Conservation (phyloP, 2,329 filamentous ascomycete species). For the Colletotrichum tanaceti region DNA sequence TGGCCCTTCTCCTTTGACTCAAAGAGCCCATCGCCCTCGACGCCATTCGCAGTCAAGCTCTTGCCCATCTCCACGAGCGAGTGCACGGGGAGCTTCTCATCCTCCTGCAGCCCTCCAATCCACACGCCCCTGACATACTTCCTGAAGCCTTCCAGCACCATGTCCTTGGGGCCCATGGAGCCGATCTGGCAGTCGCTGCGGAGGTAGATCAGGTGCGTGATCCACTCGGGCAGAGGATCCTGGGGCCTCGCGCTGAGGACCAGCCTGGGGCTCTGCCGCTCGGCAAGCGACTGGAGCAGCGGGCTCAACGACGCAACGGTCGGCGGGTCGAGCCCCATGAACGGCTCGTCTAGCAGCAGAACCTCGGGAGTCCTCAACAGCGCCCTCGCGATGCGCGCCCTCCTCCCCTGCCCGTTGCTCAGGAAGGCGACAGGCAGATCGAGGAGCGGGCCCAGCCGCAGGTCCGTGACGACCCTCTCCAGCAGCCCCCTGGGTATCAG, state of each 20-base stretch:
- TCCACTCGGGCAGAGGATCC: slow-evolving; percentile 89
- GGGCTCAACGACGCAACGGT: slow-evolving; percentile 78
- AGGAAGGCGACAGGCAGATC: slow-evolving; percentile 88
- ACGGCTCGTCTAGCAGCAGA: slow-evolving; percentile 90
- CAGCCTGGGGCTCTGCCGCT: slow-evolving; percentile 74
- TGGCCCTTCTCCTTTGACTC: slow-evolving; percentile 44
- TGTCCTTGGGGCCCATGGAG: slow-evolving; percentile 72
- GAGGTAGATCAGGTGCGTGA: slow-evolving; percentile 83
- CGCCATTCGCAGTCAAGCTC: slow-evolving; percentile 55
- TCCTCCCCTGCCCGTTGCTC: slow-evolving; percentile 91
- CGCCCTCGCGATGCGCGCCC: slow-evolving; percentile 89
- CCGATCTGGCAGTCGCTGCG: slow-evolving; percentile 74
- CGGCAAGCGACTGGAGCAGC: slow-evolving; percentile 76
- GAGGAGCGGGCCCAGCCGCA: slow-evolving; percentile 76
- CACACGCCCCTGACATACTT: slow-evolving; percentile 61
- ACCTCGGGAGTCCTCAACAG: slow-evolving; percentile 83
- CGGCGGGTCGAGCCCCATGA: slow-evolving; percentile 93
- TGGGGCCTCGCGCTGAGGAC: slow-evolving; percentile 85
- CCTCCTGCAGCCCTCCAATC: slow-evolving; percentile 57
- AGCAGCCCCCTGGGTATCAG: slow-evolving; percentile 65
- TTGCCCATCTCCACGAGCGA: slow-evolving; percentile 63
- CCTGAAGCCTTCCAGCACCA: slow-evolving; percentile 67
- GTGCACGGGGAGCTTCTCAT: slow-evolving; percentile 60
- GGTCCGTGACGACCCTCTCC: slow-evolving; percentile 72
- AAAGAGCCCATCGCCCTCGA: slow-evolving; percentile 52